phyloP scores from a whole-genome alignment of 106 monocot species.

The Dendrobium nobile region DNA sequence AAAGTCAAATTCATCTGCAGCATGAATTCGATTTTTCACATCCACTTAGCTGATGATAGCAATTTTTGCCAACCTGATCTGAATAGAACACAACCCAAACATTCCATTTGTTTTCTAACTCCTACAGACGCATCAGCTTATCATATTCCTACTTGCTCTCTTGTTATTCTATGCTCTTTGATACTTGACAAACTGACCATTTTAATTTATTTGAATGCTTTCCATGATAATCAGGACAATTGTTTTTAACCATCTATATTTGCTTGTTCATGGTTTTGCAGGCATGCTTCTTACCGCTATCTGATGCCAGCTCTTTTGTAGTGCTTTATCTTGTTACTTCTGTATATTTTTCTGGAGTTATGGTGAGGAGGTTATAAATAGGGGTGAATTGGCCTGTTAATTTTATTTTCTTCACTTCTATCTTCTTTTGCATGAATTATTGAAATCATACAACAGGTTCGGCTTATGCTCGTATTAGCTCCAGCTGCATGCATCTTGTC shows the following conservation, averaged over 20 bases:
- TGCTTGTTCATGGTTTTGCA: conserved; percentile 22
- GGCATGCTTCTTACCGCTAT: conserved; percentile 92
- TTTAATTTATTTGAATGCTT: background rate
- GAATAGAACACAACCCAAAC: background rate
- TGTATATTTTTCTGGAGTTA: conserved; percentile 99
- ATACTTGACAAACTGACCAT: background rate
- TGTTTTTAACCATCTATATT: background rate
- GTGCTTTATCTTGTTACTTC: conserved; percentile 89
- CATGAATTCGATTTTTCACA: no score
- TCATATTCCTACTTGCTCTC: background rate
- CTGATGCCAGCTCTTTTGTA: conserved; percentile 94
- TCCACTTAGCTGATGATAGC: no score
- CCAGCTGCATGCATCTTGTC: conserved; percentile 97
- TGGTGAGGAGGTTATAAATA: conserved; percentile 50
- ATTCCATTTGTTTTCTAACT: background rate
- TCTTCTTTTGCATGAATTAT: conserved; percentile 5
- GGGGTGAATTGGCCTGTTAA: background rate
- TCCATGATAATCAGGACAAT: background rate
- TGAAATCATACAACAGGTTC: conserved; percentile 50
- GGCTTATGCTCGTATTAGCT: conserved; percentile 98
- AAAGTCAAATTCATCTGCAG: background rate
- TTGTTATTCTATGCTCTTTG: background rate
- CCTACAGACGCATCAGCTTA: background rate
- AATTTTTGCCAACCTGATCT: no score
- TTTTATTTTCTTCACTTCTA: background rate